These are phyloP conservation scores for Houttuynia cordata DNA, from an alignment of 164 flowering plant species.

Conservation along the genomic window DNA sequence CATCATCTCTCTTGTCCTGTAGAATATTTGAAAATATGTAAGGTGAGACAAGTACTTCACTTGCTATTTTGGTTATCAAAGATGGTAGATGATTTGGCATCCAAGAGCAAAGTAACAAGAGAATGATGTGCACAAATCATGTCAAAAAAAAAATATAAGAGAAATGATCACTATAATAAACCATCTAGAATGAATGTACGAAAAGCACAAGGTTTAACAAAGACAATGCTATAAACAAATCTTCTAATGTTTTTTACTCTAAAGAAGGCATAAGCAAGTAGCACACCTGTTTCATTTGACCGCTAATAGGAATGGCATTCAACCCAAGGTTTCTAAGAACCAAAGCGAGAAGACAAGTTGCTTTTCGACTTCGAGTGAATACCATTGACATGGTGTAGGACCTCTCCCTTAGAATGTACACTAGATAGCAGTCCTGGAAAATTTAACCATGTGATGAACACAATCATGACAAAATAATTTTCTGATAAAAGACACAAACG, in stretches of 20 bases:
- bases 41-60: background rate
- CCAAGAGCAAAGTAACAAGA: background rate
- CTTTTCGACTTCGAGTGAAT: slow-evolving; percentile 82
- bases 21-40: slow-evolving; percentile 5
- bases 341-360: slow-evolving; percentile 60
- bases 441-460: background rate
- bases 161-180: background rate
- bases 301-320: slow-evolving; percentile 77
- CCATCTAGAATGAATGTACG: background rate
- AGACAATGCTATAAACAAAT: background rate
- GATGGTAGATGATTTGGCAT: background rate
- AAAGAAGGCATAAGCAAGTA: background rate
- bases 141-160: background rate
- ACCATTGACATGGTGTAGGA: slow-evolving; percentile 68
- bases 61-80: background rate
- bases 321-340: slow-evolving; percentile 78
- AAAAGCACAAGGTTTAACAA: background rate
- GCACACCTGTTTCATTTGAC: slow-evolving; percentile 82
- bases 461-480: too few relatives aligned
- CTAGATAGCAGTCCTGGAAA: slow-evolving; percentile 73
- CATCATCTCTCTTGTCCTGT: slow-evolving; percentile 80
- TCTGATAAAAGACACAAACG: background rate
- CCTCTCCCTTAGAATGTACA: slow-evolving; percentile 58
- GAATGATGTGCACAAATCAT: background rate
- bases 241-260: background rate